A percentile compares a stretch with the other conserved stretches of the same genome.
phyloP scores from a whole-genome alignment of 108 stramenopile genomes.

The Cyclostephanos tholiformis region DNA sequence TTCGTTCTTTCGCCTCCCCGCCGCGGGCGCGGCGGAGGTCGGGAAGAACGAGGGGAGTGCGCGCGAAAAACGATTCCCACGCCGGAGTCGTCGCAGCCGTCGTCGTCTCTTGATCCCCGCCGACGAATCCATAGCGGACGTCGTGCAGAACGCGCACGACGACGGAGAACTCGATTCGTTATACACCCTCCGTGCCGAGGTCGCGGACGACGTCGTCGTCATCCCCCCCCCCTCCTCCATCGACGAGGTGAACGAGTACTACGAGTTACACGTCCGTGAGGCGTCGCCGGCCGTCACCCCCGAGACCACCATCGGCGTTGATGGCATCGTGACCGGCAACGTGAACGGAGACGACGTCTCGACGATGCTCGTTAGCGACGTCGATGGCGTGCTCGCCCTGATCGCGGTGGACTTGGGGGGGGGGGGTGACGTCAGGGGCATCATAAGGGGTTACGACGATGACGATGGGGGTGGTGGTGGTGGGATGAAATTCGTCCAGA shows the following conservation, averaged over 20 bases:
- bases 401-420: background rate
- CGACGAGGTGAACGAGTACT: background rate
- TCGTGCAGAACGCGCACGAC: background rate
- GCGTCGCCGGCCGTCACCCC: background rate
- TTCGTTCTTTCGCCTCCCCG: too few species aligned
- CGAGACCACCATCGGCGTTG: background rate
- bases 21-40: too few species aligned
- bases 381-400: background rate
- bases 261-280: background rate
- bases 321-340: background rate
- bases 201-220: background rate
- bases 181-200: background rate
- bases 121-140: background rate
- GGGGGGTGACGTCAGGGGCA: background rate
- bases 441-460: background rate
- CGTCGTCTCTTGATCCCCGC: constrained; percentile 1
- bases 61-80: too few species aligned
- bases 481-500: background rate
- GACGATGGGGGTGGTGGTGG: background rate
- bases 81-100: too few species aligned
- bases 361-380: background rate
- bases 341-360: background rate
- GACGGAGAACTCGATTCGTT: background rate
- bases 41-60: too few species aligned
- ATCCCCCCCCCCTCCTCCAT: too few species aligned